Percentiles rank a stretch among this genome's conserved stretches.
Evolutionary conservation across 2,329 filamentous ascomycete species (phyloP).

Genomic region (Bisporella sp.): DNA sequence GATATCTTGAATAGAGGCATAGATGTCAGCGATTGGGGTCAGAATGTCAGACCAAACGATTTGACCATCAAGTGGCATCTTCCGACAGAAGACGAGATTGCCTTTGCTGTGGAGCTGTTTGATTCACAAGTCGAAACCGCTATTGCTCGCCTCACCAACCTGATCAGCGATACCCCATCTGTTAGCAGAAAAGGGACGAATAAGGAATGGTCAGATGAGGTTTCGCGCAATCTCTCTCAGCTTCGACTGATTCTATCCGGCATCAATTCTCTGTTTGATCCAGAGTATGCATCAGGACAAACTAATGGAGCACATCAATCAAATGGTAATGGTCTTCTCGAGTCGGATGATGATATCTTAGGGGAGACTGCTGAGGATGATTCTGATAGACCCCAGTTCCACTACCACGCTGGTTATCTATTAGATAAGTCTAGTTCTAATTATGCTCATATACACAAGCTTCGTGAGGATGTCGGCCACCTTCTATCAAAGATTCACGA

Average conservation of each 20-base stretch:
- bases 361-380: constrained; percentile 67
- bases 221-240: constrained; percentile 82
- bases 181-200: constrained; percentile 91
- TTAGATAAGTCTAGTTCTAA: constrained; percentile 55
- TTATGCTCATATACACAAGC: constrained; percentile 71
- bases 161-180: constrained; percentile 75
- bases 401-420: constrained; percentile 82
- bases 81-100: constrained; percentile 70
- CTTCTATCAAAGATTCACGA: constrained; percentile 77
- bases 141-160: constrained; percentile 62
- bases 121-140: constrained; percentile 75
- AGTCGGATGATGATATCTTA: constrained; percentile 49
- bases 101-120: constrained; percentile 86
- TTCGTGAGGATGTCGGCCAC: constrained; percentile 74
- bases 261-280: constrained; percentile 83
- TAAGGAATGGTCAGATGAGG: constrained; percentile 98
- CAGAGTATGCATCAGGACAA: constrained; percentile 58
- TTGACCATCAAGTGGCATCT: constrained; percentile 89
- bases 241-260: constrained; percentile 86
- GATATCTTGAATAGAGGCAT: constrained; percentile 63
- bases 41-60: constrained; percentile 63
- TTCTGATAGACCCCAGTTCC: constrained; percentile 77
- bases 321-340: constrained; percentile 40
- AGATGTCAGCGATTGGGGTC: constrained; percentile 77
- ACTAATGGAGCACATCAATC: constrained; percentile 36